Evolutionary conservation across 768 basidiomycete genomes (phyloP), one percentile per base, ranked within the genome.

Genomic region (Pleurotus cornucopiae): DNA sequence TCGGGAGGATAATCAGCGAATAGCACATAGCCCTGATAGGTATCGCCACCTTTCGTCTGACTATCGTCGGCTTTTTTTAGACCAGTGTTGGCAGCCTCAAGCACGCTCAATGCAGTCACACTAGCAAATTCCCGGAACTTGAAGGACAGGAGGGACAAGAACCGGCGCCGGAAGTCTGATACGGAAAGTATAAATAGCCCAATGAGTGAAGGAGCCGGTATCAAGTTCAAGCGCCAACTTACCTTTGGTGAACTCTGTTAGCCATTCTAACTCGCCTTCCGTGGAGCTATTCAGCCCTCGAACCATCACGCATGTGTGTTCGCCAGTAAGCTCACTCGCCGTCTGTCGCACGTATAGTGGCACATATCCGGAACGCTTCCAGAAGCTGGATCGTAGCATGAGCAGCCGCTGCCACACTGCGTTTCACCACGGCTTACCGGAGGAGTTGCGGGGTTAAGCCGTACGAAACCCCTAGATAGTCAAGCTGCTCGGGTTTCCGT

Each of bases 391-490:
- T 63, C 38, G 61, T 46, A 9, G 43, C 18, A 48, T 43, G 40
- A 20, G 16, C 11, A 7, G 7, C 25, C 21, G 30, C 6, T 9
- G 6, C 14, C 30, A 9, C 30, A 9, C 30, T 34, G 7, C 55
- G 56, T 23, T 40, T 26, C 4, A 61, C 5, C 23, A 1, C 4
- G 5, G 23, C 73, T 12, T 48, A 87, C 87, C 88, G 77, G 40
- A 98, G 79, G 1, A 98, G 77, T 60, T 83, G 86, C 4, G 91
- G 81, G 0, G 95, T 98, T 49, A 99, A 75, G 5, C 97, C 97
- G 67, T 96, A 99, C 12, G 94, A 96, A 2, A 98, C 96, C 45
- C 97, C 96, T 5, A 99, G 76, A 65, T 96, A 99, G 70, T 98
- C 96, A 20, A 99, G 76, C 26, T 72, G 76, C 66, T 98, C 94